phyloP scores from a whole-genome alignment of 306 rosid genomes.

The Vigna unguiculata region DNA sequence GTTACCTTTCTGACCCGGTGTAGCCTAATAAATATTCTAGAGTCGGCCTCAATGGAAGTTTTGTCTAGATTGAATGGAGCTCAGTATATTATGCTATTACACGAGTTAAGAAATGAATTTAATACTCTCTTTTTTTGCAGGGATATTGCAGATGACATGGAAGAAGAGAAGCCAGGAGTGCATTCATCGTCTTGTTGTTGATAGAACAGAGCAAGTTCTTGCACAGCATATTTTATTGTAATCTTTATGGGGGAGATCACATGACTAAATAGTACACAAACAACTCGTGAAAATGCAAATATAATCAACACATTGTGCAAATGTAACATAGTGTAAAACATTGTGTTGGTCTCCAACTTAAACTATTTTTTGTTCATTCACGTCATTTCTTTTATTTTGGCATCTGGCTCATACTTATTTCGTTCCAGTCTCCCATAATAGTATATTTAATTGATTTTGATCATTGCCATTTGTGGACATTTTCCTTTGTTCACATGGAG shows the following conservation, averaged over 20 bases:
- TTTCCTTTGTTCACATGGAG: neutral
- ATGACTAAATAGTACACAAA: neutral
- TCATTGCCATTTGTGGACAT: neutral
- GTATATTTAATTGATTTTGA: neutral
- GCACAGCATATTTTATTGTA: conserved; percentile 31
- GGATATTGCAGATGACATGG: conserved; percentile 65
- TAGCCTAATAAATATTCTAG: neutral
- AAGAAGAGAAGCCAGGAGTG: conserved; percentile 57
- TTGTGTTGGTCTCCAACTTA: neutral
- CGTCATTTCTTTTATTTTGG: conserved; percentile 2
- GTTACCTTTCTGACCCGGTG: neutral
- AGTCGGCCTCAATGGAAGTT: neutral
- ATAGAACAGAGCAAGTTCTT: conserved; percentile 33
- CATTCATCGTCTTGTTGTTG: conserved; percentile 46
- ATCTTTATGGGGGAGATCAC: conserved; percentile 29
- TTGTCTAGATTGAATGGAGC: neutral
- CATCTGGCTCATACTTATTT: neutral
- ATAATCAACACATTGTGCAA: conserved; percentile 29
- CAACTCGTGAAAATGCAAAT: conserved; percentile 22
- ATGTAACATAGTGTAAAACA: conserved; percentile 14
- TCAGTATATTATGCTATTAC: neutral
- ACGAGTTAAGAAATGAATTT: conserved; percentile 15
- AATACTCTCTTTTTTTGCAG: conserved; percentile 42
- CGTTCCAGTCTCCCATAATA: neutral
- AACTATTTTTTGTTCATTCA: neutral